A percentile compares a stretch with the other conserved stretches of the same genome.
phyloP scores from a whole-genome alignment of 495 filamentous ascomycete genomes.

The Talaromyces proteolyticus region DNA sequence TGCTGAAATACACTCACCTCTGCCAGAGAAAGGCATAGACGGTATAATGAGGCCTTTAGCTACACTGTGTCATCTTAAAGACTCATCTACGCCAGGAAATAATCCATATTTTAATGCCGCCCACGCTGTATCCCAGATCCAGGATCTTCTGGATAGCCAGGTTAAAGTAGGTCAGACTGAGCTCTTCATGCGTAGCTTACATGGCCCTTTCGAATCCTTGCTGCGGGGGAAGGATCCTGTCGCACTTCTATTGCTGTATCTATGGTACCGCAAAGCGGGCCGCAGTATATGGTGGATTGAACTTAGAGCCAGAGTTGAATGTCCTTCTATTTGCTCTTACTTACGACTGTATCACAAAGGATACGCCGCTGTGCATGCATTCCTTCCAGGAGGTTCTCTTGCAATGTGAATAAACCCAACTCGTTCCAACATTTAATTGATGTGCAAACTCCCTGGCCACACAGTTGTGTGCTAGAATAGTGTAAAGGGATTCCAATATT shows the following conservation, averaged over 20 bases:
- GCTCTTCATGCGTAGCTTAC: slow-evolving; percentile 19
- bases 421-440: too few relatives aligned
- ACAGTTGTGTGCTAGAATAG: too few relatives aligned
- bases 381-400: neutral
- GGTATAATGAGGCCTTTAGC: slow-evolving; percentile 24
- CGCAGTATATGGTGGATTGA: slow-evolving; percentile 38
- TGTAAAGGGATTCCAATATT: too few relatives aligned
- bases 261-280: slow-evolving; percentile 38
- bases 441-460: too few relatives aligned
- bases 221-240: slow-evolving; percentile 28
- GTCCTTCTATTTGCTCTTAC: slow-evolving; percentile 36
- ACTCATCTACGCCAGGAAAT: slow-evolving; percentile 23
- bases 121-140: slow-evolving; percentile 23
- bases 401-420: too few relatives aligned
- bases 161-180: slow-evolving; percentile 19
- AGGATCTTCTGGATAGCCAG: slow-evolving; percentile 17
- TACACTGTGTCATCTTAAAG: slow-evolving; percentile 22
- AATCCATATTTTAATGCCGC: slow-evolving; percentile 36
- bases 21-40: slow-evolving; percentile 24
- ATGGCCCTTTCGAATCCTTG: slow-evolving; percentile 22
- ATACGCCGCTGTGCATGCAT: slow-evolving; percentile 18
- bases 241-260: slow-evolving; percentile 24
- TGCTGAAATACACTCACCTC: slow-evolving; percentile 20
- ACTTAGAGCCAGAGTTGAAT: slow-evolving; percentile 33
- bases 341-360: slow-evolving; percentile 18